Evolutionary conservation across 2,329 filamentous ascomycete genomes (phyloP), one percentile per base, ranked within the genome.

Genomic region (Trichothecium sympodiale): DNA sequence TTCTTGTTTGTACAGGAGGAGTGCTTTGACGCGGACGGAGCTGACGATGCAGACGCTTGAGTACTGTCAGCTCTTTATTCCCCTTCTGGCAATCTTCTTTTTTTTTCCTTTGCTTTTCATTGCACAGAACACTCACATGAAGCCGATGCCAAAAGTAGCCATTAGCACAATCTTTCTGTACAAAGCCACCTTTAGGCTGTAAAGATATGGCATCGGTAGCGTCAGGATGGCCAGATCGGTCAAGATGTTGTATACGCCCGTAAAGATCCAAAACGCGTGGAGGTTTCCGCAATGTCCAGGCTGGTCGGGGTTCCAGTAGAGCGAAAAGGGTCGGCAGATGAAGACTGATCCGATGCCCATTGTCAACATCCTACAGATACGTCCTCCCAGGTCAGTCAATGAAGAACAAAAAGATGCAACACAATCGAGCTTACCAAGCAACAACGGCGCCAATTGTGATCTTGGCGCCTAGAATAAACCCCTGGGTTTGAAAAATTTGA

Each of bases 291-390:
- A 61, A 5, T 45, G 41, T 12, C 58, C 52, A 15, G 46, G 51
- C 9, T 45, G 47, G 29, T 53, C 51, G 13, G 43, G 51, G 36
- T 59, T 43, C 57, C 58, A 62, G 32, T 51, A 55, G 33, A 51
- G 53, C 8, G 50, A 46, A 20, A 62, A 46, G 2, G 59, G 59
- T n/a, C 38, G 47, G 41, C 58, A 62, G 33, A 60, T 54, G 27
- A 25, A 25, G 6, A 25, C 20, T 10, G 20, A 25, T 6, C 20
- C 20, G 20, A 25, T 25, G 20, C 20, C 20, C 20, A 25, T 25
- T 10, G 20, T 25, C 20, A 25, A 10, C 20, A 25, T 25, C 20
- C 20, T 25, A 25, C 20, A n/a, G n/a, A n/a, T n/a, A 25, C 20
- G 20, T 10, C 20, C 20, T 6, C 6, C 20, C 60, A 45, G 39